A percentile compares a stretch with the other conserved stretches of the same genome.
These are phyloP conservation scores for Lithohypha guttulata DNA, from an alignment of 2,329 filamentous ascomycete species.

Conservation along the genomic window DNA sequence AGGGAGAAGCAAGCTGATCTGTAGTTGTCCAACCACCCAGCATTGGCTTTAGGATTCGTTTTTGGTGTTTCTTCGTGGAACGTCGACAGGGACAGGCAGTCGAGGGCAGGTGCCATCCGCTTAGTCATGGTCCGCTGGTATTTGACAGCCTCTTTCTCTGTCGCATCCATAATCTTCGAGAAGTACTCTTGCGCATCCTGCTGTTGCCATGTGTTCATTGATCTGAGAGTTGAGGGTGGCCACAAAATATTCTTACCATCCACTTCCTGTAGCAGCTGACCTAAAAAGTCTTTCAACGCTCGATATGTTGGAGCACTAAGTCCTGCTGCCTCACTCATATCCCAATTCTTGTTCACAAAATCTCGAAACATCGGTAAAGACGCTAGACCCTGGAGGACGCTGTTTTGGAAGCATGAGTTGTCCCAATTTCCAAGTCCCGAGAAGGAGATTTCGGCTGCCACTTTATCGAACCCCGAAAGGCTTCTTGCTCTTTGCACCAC, in stretches of 20 bases:
- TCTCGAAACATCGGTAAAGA: constrained; percentile 59
- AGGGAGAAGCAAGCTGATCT: constrained; percentile 5
- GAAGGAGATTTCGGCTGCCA: background rate
- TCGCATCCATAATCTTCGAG: constrained; percentile 73
- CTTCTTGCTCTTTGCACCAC: constrained; percentile 46
- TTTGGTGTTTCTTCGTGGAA: background rate
- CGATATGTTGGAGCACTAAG: constrained; percentile 34
- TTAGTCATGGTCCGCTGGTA: constrained; percentile 10
- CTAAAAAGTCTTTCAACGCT: constrained; percentile 56
- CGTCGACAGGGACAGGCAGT: constrained; percentile 8
- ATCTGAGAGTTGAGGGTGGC: constrained; percentile 73
- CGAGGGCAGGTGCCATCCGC: constrained; percentile 13
- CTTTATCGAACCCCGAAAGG: constrained; percentile 43
- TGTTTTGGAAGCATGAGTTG: constrained; percentile 97
- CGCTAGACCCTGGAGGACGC: constrained; percentile 74
- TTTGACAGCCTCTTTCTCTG: constrained; percentile 64
- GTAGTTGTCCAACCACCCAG: no score
- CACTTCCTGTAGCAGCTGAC: constrained; percentile 53
- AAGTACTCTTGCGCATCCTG: constrained; percentile 98
- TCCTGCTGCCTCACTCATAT: constrained; percentile 19
- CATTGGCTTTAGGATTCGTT: background rate
- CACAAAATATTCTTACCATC: constrained; percentile 48
- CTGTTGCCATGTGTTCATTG: constrained; percentile 89
- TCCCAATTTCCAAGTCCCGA: constrained; percentile 77
- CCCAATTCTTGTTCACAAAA: constrained; percentile 29